Base-by-base conservation (phyloP, 2,329 filamentous ascomycete species). In the Ascochyta rabiei region DNA sequence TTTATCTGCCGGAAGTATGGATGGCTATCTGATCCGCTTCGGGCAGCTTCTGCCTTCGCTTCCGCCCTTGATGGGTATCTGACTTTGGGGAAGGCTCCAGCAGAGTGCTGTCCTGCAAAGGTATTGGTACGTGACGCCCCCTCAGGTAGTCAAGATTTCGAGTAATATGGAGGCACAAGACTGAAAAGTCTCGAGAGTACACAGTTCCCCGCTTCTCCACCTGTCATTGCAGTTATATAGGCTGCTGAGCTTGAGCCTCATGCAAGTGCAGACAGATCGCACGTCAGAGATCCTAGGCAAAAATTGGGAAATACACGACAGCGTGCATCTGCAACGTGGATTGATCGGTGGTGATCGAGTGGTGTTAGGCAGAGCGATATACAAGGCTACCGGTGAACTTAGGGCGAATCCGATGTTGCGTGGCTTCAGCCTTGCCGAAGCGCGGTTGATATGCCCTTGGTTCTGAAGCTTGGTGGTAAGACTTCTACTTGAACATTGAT, bases 331-430 rank as follows among this genome's bases (percentile, higher is more conserved):
- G 39, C 39, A 38, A 18, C 31, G 15, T 30, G 43, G 23, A 60
- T 60, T 62, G 59, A 60, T 30, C 39, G 21, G 23, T 49, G 7
- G 26, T 47, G 30, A 35, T 43, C 45, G 35, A 10, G 45, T 56
- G 37, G 37, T 19, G 26, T 44, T 12, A 37, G 44, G 46, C 21
- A 48, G 39, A n/a, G 33, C 23, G 42, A 49, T 48, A 15, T 33
- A 40, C 16, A 49, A 24, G 52, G 47, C 43, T 46, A 59, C 60
- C 62, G 62, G 61, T 67, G 53, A 65, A 42, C 24, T 38, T 8
- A 15, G 4, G 24, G 39, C 50, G 39, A 53, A 44, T 39, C 44
- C 44, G 45, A 39, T 48, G 39, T 54, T 19, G 53, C 19, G 37
- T 23, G 39, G 44, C 15, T 56, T 53, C 53, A 61, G 61, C 57